Base-by-base conservation (phyloP, 805 yeast genomes). In the Saturnispora dispora region DNA sequence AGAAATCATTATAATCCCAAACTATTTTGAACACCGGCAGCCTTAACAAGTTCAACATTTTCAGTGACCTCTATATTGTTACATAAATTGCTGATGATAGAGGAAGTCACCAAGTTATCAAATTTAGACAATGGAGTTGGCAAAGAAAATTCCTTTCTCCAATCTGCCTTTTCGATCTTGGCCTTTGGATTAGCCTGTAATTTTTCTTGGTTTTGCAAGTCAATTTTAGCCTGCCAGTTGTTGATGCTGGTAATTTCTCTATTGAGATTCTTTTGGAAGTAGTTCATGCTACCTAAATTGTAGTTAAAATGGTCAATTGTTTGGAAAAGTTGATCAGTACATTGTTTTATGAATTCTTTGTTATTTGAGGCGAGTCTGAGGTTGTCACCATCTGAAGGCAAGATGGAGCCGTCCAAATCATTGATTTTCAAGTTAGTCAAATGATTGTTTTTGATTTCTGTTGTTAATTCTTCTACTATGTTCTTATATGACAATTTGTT, bases 251-350 rank as follows among this genome's bases (percentile, higher is more conserved):
- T 68, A 65, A 75, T 71, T 64, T 86, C 95, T 64, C 88, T 77
- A 46, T 81, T 77, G 53, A 79, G 72, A 60, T 79, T 83, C 71
- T 95, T 81, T 70, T 85, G 93, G 72, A 79, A 85, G 69, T 83
- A 85, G 72, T 85, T 83, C 74, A 83, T 82, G 69, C 82, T 85
- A 58, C 83, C 82, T 65, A 84, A 86, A 64, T 83, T 89, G 65
- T 82, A 82, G 70, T 82, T 83, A 71, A 79, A 81, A 46, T 83
- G 81, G 66, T 86, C 93, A 40, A 86, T 75, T 48, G 87, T 78
- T 55, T 79, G 82, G 63, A 79, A 75, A 57, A 85, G 72, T 45
- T 77, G 76, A 62, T 85, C 90, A 53, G 81, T 77, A 55, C 72
- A 73, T 54, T 69, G 68, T 44, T 57, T 58, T 36, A 75, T 37